Evolutionary conservation across 2,329 filamentous ascomycete species (phyloP), one percentile per base, ranked within the genome.

Genomic region (Trichoderma polysporum): DNA sequence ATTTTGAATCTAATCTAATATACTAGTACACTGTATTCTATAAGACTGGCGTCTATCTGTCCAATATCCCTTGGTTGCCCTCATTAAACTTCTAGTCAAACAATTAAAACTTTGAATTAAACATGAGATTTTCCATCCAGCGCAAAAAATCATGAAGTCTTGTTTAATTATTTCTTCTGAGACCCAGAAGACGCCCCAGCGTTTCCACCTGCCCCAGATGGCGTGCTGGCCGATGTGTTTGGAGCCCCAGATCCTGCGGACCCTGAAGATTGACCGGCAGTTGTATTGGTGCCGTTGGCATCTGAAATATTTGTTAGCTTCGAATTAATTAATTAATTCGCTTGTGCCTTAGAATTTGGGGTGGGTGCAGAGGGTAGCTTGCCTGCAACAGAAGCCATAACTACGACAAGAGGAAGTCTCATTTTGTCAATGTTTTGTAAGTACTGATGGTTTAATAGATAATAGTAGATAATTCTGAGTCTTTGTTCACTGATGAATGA

Each of bases 391-490:
- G 60, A 64, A 35, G 60, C 60, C 60, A 64, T 64, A 35, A 64
- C 60, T 9, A 64, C 60, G 25, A 64, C 60, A 35, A 64, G 60
- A 27, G 60, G 60, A 37, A 64, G 60, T 56, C 60, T 54, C 60
- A 64, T 64, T 47, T 35, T 64, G 50, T 15, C 19, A 27, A 33
- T 27, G 25, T 10, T 37, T 5, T 39, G 58, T 10, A n/a, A 19
- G 12, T 6, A 25, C 15, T 8, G 25, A 37, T 15, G 17, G 1
- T 47, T 4, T 2, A 33, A n/a, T 2, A 35, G 10, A 19, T 27
- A 17, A 12, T 27, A 5, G n/a, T 5, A 29, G 33, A 19, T n/a
- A 8, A 47, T 8, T 17, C 3, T 7, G 13, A n/a, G 13, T 47
- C 5, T 29, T 27, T n/a, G n/a, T 37, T 37, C 17, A 25, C 5